Percentiles rank a stretch among this genome's conserved stretches.
These are phyloP conservation scores for Pezicula neosporulosa DNA, from an alignment of 2,329 filamentous ascomycete genomes.

Conservation along the genomic window DNA sequence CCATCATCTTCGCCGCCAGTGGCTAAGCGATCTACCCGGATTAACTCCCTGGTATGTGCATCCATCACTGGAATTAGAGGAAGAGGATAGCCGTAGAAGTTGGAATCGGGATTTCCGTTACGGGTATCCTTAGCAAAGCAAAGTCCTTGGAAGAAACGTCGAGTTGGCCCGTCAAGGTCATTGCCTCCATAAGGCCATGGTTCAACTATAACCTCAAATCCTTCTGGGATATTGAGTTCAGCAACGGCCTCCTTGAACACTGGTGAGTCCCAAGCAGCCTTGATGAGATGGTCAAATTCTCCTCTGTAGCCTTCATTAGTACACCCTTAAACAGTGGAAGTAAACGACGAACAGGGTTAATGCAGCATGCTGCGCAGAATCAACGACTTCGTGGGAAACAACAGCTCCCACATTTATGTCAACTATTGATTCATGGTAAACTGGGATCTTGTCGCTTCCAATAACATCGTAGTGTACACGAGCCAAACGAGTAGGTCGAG, in stretches of 20 bases:
- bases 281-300: constrained; percentile 43
- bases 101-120: constrained; percentile 49
- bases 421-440: constrained; percentile 51
- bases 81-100: constrained; percentile 49
- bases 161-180: constrained; percentile 40
- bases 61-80: constrained; percentile 46
- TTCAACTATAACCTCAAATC: constrained; percentile 50
- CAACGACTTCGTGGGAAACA: constrained; percentile 41
- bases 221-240: constrained; percentile 49
- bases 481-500: constrained; percentile 45
- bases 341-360: constrained; percentile 36
- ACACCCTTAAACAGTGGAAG: not conserved
- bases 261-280: constrained; percentile 47
- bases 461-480: constrained; percentile 55
- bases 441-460: constrained; percentile 45
- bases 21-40: constrained; percentile 45
- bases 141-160: constrained; percentile 50
- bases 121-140: constrained; percentile 47
- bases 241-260: constrained; percentile 47
- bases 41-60: constrained; percentile 38
- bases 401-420: constrained; percentile 39
- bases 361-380: constrained; percentile 43
- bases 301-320: constrained; percentile 30
- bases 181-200: constrained; percentile 56
- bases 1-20: constrained; percentile 33